Conservation (phyloP, 352 stramenopile species). For the Phytopythium delawarense region DNA sequence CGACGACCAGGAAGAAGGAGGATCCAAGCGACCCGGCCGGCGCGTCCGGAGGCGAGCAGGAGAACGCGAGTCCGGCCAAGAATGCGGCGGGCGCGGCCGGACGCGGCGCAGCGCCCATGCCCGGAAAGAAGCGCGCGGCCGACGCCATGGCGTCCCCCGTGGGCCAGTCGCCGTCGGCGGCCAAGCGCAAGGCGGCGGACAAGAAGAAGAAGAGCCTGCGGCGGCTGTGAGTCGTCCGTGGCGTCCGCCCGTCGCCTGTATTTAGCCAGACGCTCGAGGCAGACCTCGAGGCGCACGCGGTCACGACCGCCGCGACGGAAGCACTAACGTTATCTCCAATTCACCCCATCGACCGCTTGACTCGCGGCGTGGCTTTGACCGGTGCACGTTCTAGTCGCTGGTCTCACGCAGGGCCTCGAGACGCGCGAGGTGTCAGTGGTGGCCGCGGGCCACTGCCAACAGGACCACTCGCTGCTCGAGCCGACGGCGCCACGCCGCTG, state of each 20-base stretch:
- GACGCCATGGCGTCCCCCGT: slow-evolving; percentile 1
- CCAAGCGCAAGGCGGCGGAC: slow-evolving; percentile 5
- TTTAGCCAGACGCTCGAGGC: background rate
- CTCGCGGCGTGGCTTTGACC: background rate
- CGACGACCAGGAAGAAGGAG: slow-evolving; percentile 51
- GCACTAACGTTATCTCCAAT: slow-evolving; percentile 8
- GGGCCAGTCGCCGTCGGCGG: background rate
- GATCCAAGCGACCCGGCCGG: background rate
- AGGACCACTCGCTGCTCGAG: too few species aligned
- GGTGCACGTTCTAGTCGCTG: background rate
- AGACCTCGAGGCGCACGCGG: background rate
- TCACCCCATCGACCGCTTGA: slow-evolving; percentile 1
- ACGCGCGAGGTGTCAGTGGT: background rate
- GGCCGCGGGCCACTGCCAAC: background rate
- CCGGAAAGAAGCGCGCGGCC: slow-evolving; percentile 5
- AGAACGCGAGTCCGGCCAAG: slow-evolving; percentile 3
- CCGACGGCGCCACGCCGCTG: background rate
- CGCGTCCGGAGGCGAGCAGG: slow-evolving; percentile 4
- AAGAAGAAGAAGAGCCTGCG: slow-evolving; percentile 10
- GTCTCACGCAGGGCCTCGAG: background rate
- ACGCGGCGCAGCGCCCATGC: background rate
- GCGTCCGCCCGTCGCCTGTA: background rate
- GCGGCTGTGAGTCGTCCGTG: background rate
- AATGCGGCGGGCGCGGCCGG: background rate
- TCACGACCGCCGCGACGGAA: background rate